Conservation (phyloP, 1,139 yeast species). For the Blastobotrys aristatus region DNA sequence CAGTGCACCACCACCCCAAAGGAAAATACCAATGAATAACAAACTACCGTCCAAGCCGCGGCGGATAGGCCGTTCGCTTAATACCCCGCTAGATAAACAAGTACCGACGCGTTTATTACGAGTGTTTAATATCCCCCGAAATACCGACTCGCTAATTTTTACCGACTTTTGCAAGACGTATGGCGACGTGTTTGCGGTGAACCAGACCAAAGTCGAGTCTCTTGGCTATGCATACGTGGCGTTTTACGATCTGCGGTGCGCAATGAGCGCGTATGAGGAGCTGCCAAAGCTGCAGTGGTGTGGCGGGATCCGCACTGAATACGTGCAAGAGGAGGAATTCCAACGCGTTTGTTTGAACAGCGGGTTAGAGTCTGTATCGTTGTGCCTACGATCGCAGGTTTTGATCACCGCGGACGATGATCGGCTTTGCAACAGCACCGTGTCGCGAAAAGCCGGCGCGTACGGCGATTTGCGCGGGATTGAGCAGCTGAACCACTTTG, state of each 20-base stretch:
- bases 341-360: slow-evolving; percentile 19
- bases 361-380: slow-evolving; percentile 14
- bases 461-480: slow-evolving; percentile 15
- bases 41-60: background rate
- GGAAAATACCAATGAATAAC: background rate
- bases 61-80: too few relatives aligned
- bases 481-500: slow-evolving; percentile 10
- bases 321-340: slow-evolving; percentile 15
- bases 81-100: too few relatives aligned
- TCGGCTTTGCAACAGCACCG: background rate
- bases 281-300: slow-evolving; percentile 7
- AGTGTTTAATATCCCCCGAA: slow-evolving; percentile 14
- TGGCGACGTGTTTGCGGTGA: slow-evolving; percentile 15
- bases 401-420: slow-evolving; percentile 7
- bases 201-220: slow-evolving; percentile 13
- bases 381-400: slow-evolving; percentile 12
- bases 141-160: slow-evolving; percentile 11
- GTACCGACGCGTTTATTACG: slow-evolving; percentile 10
- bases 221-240: slow-evolving; percentile 21
- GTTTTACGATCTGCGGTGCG: slow-evolving; percentile 28
- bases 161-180: slow-evolving; percentile 17
- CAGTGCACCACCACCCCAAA: background rate
- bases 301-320: slow-evolving; percentile 12
- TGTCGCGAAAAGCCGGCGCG: slow-evolving; percentile 6
- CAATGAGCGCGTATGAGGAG: slow-evolving; percentile 24